phyloP scores from a whole-genome alignment of 306 rosid genomes.

The Castanea mollissima region DNA sequence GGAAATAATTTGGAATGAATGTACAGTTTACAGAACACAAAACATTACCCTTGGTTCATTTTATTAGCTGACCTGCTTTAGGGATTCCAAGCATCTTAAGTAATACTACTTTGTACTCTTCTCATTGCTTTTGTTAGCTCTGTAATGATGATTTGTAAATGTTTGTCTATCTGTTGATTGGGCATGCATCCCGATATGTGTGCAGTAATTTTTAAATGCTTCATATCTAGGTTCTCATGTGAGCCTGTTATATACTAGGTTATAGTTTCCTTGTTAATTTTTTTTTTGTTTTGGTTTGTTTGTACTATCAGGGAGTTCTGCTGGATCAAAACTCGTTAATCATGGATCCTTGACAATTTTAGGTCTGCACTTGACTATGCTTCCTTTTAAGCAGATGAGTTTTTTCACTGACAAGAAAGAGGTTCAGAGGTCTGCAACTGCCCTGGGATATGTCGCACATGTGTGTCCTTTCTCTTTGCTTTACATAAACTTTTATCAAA shows the following conservation, averaged over 20 bases:
- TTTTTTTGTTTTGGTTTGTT: not conserved
- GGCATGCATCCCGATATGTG: not conserved
- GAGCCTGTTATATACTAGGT: constrained; percentile 4
- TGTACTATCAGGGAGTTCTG: constrained; percentile 51
- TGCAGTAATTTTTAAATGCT: not conserved
- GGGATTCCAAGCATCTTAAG: too few relatives aligned
- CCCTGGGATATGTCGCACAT: constrained; percentile 88
- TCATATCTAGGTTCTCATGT: not conserved
- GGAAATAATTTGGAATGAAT: too few relatives aligned
- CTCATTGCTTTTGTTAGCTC: not conserved
- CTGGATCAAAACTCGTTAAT: constrained; percentile 56
- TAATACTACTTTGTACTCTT: too few relatives aligned
- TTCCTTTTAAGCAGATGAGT: constrained; percentile 76
- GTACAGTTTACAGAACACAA: too few relatives aligned
- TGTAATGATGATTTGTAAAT: not conserved
- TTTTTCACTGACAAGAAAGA: constrained; percentile 93
- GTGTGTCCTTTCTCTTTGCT: constrained; percentile 48
- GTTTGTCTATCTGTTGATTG: not conserved
- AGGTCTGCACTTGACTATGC: constrained; percentile 79
- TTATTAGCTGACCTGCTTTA: too few relatives aligned
- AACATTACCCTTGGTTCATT: too few relatives aligned
- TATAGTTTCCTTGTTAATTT: constrained; percentile 18
- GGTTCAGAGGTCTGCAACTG: constrained; percentile 83
- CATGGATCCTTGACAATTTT: constrained; percentile 83
- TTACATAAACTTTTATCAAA: not conserved